Percentiles rank a stretch among this genome's conserved stretches.
These are phyloP conservation scores for Volvox reticuliferus DNA, from an alignment of 139 green algal genomes.

Conservation along the genomic window DNA sequence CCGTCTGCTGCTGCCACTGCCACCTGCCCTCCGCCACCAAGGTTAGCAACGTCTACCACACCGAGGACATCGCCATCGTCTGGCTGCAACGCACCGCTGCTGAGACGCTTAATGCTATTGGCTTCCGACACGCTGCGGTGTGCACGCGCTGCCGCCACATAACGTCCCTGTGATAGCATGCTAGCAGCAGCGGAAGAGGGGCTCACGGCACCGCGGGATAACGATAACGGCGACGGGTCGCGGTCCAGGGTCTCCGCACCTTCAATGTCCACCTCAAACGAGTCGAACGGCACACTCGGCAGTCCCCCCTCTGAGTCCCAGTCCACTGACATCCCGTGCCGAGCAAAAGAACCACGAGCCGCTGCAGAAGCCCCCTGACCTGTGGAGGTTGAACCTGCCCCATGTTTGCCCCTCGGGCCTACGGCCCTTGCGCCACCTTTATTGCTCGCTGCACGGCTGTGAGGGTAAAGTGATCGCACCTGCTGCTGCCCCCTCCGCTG, in stretches of 20 bases:
- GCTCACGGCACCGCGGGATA: not conserved
- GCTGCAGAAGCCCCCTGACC: not conserved
- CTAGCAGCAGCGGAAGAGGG: constrained; percentile 33
- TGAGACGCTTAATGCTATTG: constrained; percentile 24
- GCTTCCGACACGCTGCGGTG: constrained; percentile 48
- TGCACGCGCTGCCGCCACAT: constrained; percentile 23
- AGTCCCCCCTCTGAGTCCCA: constrained; percentile 10
- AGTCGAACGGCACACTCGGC: not conserved
- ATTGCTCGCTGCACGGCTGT: not conserved
- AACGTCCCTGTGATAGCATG: constrained; percentile 30
- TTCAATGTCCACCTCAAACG: not conserved
- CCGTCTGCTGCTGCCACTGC: not conserved
- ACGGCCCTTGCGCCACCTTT: too few species aligned
- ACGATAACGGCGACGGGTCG: not conserved
- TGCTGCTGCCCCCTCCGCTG: not conserved
- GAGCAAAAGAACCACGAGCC: too few species aligned
- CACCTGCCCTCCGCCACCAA: not conserved
- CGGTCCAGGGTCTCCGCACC: not conserved
- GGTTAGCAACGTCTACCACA: not conserved
- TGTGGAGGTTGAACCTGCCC: too few species aligned
- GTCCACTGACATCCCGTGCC: not conserved
- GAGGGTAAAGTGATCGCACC: not conserved
- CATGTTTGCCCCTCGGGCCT: too few species aligned
- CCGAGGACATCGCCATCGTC: not conserved
- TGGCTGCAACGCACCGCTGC: not conserved